A percentile compares a stretch with the other conserved stretches of the same genome.
These are phyloP conservation scores for Sarocladiaceae sp. DNA, from an alignment of 2,329 filamentous ascomycete genomes.

Conservation along the genomic window DNA sequence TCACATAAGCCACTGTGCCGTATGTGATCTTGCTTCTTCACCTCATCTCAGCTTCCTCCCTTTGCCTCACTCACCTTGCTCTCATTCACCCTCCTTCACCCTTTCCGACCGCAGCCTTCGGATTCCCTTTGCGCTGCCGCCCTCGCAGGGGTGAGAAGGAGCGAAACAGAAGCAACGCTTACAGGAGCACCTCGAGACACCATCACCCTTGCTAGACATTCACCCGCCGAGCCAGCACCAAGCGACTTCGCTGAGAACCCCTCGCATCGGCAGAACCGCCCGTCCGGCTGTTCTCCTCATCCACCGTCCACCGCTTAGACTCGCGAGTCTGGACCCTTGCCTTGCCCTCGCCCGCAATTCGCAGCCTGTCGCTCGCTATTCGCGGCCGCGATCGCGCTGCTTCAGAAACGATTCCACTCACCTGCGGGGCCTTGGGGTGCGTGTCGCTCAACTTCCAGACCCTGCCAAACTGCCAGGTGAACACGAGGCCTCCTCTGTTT, in stretches of 20 bases:
- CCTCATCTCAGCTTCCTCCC: no score
- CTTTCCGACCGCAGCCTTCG: background rate
- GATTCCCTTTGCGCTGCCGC: background rate
- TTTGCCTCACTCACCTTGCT: background rate
- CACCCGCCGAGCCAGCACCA: background rate
- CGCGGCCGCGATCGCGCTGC: background rate
- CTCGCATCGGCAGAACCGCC: slow-evolving; percentile 2
- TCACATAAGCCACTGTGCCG: background rate
- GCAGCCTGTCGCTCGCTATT: no score
- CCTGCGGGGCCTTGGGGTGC: background rate
- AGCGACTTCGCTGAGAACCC: background rate
- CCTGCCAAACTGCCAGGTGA: slow-evolving; percentile 2
- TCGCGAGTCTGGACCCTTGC: slow-evolving; percentile 3
- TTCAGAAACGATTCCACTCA: background rate
- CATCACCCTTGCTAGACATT: background rate
- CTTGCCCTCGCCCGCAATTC: background rate
- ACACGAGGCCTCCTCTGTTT: slow-evolving; percentile 9
- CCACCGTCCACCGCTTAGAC: no score
- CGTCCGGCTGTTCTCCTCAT: background rate
- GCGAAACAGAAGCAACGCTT: background rate
- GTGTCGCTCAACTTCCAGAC: background rate
- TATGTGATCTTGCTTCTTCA: background rate
- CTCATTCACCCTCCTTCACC: background rate
- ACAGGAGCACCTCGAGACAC: background rate
- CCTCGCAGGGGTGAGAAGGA: background rate